phyloP scores from a whole-genome alignment of 1,139 yeast genomes.

The Saccharomyces hybrid region DNA sequence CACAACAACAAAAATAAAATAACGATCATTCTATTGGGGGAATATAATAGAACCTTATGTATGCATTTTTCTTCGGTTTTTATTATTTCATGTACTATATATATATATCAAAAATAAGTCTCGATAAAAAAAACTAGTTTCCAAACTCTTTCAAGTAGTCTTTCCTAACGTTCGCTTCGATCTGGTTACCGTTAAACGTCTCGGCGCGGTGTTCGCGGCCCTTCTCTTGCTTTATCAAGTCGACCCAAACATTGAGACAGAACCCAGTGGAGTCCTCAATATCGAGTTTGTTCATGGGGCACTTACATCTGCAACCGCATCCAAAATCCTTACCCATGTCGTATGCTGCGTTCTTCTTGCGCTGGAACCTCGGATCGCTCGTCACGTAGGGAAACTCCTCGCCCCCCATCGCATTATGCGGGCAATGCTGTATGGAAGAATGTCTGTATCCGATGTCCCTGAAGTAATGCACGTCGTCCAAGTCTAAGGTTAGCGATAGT shows the following conservation, averaged over 20 bases:
- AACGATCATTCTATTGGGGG: neutral
- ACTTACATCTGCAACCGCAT: slow-evolving; percentile 5
- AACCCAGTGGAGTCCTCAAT: slow-evolving; percentile 37
- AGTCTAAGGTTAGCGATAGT: slow-evolving; percentile 59
- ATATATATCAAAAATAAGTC: neutral
- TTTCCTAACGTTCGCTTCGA: neutral
- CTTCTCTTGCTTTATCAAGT: slow-evolving; percentile 16
- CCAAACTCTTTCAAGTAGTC: neutral
- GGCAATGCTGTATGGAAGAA: slow-evolving; percentile 76
- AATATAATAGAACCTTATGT: neutral
- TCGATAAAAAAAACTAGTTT: neutral
- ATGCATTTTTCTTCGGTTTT: slow-evolving; percentile 18
- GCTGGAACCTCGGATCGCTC: slow-evolving; percentile 14
- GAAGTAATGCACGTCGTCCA: slow-evolving; percentile 74
- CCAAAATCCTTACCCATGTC: slow-evolving; percentile 1
- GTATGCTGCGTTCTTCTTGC: neutral
- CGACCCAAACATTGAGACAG: slow-evolving; percentile 39
- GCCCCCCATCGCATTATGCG: slow-evolving; percentile 40
- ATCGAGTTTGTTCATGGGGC: slow-evolving; percentile 26
- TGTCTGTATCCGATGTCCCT: slow-evolving; percentile 86
- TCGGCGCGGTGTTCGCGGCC: slow-evolving; percentile 8
- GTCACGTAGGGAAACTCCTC: slow-evolving; percentile 43
- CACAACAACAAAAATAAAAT: neutral
- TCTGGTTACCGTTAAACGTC: neutral
- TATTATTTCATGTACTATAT: slow-evolving; percentile 1